These are phyloP conservation scores for Hypoxylon sp. DNA, from an alignment of 2,329 filamentous ascomycete genomes.

Conservation along the genomic window DNA sequence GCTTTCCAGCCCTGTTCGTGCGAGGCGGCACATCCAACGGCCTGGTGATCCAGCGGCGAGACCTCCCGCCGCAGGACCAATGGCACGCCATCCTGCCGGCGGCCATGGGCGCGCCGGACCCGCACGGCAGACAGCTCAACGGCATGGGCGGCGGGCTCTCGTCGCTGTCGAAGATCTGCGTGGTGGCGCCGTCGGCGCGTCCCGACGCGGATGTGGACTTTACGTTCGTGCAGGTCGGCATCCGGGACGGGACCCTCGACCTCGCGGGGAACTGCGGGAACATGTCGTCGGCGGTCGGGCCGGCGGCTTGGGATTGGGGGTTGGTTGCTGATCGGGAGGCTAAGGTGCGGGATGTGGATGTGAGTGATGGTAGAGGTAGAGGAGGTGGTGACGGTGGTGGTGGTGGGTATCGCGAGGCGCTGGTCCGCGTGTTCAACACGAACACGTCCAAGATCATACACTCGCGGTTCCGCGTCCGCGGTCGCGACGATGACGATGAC, in stretches of 20 bases:
- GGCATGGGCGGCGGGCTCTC: constrained; percentile 76
- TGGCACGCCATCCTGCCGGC: constrained; percentile 45
- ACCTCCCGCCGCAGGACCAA: constrained; percentile 49
- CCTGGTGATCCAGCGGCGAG: constrained; percentile 46
- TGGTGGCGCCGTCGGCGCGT: constrained; percentile 63
- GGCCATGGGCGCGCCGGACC: constrained; percentile 56
- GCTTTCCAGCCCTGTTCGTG: constrained; percentile 54
- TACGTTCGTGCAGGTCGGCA: constrained; percentile 59
- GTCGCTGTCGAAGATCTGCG: constrained; percentile 74
- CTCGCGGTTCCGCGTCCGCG: constrained; percentile 49
- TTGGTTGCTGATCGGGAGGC: constrained; percentile 48
- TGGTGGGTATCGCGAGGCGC: constrained; percentile 35
- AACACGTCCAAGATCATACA: constrained; percentile 49
- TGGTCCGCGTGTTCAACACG: constrained; percentile 46
- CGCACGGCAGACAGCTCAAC: constrained; percentile 73
- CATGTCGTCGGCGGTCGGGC: constrained; percentile 65
- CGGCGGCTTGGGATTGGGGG: constrained; percentile 65
- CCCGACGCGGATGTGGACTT: constrained; percentile 44
- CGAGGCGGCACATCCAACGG: constrained; percentile 47
- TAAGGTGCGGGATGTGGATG: constrained; percentile 5
- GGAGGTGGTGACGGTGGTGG: too few relatives aligned
- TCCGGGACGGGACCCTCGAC: constrained; percentile 61
- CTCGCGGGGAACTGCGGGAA: constrained; percentile 69
- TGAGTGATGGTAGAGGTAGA: too few relatives aligned
- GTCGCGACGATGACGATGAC: constrained; percentile 1